Base-by-base conservation (phyloP, 140 eudicot species). In the Anethum foeniculum region DNA sequence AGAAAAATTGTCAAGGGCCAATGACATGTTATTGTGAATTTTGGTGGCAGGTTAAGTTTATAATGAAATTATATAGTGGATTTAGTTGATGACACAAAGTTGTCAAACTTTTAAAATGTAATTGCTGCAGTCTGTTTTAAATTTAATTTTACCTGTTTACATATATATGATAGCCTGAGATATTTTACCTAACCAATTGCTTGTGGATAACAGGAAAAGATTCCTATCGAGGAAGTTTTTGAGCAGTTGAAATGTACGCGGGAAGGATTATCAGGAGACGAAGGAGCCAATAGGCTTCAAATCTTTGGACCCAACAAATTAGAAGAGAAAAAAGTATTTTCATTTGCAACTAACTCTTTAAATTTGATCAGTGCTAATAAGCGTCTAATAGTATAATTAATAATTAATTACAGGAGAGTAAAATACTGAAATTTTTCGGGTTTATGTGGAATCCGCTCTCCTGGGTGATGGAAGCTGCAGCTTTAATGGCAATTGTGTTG, bases 221-320 rank as follows among this genome's bases (percentile, higher is more conserved):
- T 88, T 67, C 92, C 92, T 0, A 85, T 88, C 6, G 92, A 88
- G 77, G 92, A 88, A 77, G 90, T 88, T 72, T 88, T 88, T 79
- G 90, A 86, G 81, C 92, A 88, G 84, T 79, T 88, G 85, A 88
- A 88, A 82, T 88, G 92, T 75, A 80, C 82, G 18, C 86, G 90
- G 16, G 92, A 88, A 86, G 92, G 92, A 74, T 80, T 88, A 28
- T 84, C 84, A 19, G 48, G 82, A 16, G 90, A 84, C 34, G 90
- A 88, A 82, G 92, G 90, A 71, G 88, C 86, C 52, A 18, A 82
- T 18, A 80, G 92, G 51, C 84, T 88, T 80, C 76, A 88, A 73
- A 80, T 88, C 25, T 88, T 88, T 60, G 92, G 92, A 75, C 90
- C 90, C 30, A 88, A 88, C 85, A 88, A 88, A 64, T 38, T 88